Conservation (phyloP, 257 asterid species). For the Voacanga thouarsii region DNA sequence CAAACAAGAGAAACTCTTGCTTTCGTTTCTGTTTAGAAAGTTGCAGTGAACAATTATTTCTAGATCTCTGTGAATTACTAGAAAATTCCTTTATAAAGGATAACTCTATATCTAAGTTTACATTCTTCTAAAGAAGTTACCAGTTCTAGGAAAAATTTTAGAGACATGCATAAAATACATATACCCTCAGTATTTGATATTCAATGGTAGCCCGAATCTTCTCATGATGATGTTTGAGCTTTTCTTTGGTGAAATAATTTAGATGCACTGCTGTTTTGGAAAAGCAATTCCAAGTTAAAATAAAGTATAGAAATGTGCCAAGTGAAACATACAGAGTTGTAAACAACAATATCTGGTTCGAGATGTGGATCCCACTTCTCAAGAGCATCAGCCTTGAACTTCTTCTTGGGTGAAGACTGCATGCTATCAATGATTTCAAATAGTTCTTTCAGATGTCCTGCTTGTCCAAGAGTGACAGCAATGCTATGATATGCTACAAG, state of each 20-base stretch:
- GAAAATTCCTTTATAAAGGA: neutral
- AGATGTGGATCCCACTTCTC: slow-evolving; percentile 90
- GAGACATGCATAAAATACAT: neutral
- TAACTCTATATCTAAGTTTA: neutral
- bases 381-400: slow-evolving; percentile 58
- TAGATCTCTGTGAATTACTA: neutral
- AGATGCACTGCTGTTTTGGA: too few relatives aligned
- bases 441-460: slow-evolving; percentile 90
- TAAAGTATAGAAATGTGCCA: neutral
- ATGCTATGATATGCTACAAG: slow-evolving; percentile 78
- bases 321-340: slow-evolving; percentile 70
- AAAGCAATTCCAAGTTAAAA: neutral
- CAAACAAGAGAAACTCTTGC: too few relatives aligned
- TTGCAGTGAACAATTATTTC: neutral
- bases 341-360: slow-evolving; percentile 79
- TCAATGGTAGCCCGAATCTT: neutral
- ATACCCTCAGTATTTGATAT: neutral
- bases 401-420: slow-evolving; percentile 85
- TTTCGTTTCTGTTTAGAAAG: too few relatives aligned
- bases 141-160: neutral
- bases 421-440: slow-evolving; percentile 86
- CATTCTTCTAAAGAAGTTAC: neutral
- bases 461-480: slow-evolving; percentile 98
- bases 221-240: neutral
- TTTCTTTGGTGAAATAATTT: slow-evolving; percentile 1